Evolutionary conservation across 345 rosid species (phyloP), one percentile per base, ranked within the genome.

Genomic region (Eucalyptus paniculata): DNA sequence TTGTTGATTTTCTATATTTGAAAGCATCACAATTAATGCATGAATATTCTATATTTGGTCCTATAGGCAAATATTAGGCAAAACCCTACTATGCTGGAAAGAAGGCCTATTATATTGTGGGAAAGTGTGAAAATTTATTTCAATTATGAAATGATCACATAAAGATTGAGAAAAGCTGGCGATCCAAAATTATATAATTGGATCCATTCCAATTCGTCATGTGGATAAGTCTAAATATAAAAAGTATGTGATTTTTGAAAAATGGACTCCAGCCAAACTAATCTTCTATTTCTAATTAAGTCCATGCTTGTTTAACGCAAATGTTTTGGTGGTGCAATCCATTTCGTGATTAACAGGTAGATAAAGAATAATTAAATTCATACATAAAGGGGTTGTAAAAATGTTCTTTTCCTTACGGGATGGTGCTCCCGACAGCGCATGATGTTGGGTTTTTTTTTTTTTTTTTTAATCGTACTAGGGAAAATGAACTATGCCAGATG

Each of bases 121-220:
- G 23, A 69, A 32, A 8, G 1, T 17, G 6, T n/a, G 80, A 17
- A 69, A 32, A 32, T 8, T 9, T 18, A 32, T 16, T 67, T 67
- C 1, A 67, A 4, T 67, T 32, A n/a, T 32, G 19, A 21, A 53
- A 21, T 1, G 58, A 0, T 21, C 0, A 0, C 26, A 60, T 60
- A 60, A 26, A 12, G 0, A 60, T 60, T 6, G 4, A 60, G 4
- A 11, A 60, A 28, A 60, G 1, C 16, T 28, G 0, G 4, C 17
- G 3, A 60, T 28, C 17, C 32, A 28, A 60, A 28, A 26, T 60
- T 60, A 60, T 60, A 60, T 2, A 0, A 28, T 2, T 12, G 8
- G 2, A 26, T 60, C 0, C 1, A 60, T 60, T 60, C 0, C 17
- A 28, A 60, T 60, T 12, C 32, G 6, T 0, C 0, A 3, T 0